These are phyloP conservation scores for Senecio squalidus DNA, from an alignment of 140 eudicot species.

Conservation along the genomic window DNA sequence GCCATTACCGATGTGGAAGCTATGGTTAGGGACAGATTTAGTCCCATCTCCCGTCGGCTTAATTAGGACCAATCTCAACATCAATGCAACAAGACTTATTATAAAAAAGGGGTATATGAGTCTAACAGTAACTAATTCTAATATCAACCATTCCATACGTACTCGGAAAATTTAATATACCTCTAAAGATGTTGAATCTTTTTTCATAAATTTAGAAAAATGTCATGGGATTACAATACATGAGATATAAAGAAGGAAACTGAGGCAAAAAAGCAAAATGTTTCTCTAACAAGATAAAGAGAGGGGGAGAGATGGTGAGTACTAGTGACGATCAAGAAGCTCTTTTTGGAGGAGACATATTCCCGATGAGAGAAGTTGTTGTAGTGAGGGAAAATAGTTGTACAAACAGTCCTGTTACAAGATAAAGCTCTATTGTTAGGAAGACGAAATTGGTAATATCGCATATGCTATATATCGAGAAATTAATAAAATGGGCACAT, in stretches of 20 bases:
- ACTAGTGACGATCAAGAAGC: constrained; percentile 36
- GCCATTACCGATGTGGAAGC: no score
- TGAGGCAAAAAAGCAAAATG: constrained; percentile 1
- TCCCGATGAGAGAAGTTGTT: constrained; percentile 52
- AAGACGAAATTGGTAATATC: constrained; percentile 7
- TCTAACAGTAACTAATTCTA: background rate
- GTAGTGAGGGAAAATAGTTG: constrained; percentile 47
- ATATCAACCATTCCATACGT: background rate
- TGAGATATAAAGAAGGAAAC: background rate
- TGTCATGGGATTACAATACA: constrained; percentile 12
- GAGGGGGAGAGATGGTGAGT: constrained; percentile 6
- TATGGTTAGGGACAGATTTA: no score
- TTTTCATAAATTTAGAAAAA: constrained; percentile 10
- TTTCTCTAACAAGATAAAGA: constrained; percentile 5
- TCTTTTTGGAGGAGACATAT: constrained; percentile 80
- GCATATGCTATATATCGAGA: constrained; percentile 3
- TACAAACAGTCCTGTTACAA: constrained; percentile 46
- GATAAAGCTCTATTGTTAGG: background rate
- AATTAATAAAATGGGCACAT: background rate
- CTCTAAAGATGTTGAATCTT: background rate
- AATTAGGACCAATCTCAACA: no score
- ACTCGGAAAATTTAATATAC: background rate
- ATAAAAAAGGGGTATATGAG: background rate
- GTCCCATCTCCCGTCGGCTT: no score
- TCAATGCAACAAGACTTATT: no score